Evolutionary conservation across 2,329 filamentous ascomycete genomes (phyloP).

Genomic region (Aspergillus brunneoviolaceus): DNA sequence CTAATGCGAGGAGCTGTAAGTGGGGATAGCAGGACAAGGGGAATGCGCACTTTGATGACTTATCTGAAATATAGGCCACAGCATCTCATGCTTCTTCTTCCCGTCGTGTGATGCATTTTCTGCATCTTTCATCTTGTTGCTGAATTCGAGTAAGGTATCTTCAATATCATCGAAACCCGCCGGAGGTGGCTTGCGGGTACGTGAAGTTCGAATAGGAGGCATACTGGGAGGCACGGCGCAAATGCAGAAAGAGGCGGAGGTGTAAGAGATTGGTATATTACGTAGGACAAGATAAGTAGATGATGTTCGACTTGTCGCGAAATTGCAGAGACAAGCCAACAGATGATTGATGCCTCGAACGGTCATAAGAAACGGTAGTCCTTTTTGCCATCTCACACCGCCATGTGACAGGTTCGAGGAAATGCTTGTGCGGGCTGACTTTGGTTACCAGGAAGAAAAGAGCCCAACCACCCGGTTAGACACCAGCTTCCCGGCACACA

Average conservation of each 20-base stretch:
- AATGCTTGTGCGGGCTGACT: neutral
- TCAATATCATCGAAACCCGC: slow-evolving; percentile 68
- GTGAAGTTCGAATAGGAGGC: slow-evolving; percentile 61
- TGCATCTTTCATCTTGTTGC: slow-evolving; percentile 72
- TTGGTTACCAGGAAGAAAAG: neutral
- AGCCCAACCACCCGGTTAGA: neutral
- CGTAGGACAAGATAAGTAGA: too few species aligned
- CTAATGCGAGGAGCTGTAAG: neutral
- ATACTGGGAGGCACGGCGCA: slow-evolving; percentile 39
- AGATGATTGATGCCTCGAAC: neutral
- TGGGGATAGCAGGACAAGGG: neutral
- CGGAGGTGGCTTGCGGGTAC: slow-evolving; percentile 63
- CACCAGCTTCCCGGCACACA: neutral
- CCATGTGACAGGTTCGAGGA: neutral
- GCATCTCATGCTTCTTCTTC: slow-evolving; percentile 84
- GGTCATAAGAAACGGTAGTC: neutral
- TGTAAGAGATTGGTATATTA: neutral
- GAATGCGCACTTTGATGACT: slow-evolving; percentile 74
- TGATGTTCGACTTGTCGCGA: too few species aligned
- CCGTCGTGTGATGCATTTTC: slow-evolving; percentile 79
- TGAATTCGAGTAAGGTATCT: slow-evolving; percentile 66
- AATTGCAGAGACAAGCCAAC: neutral
- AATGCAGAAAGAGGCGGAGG: neutral
- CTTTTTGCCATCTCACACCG: neutral
- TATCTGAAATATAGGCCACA: slow-evolving; percentile 98